A percentile compares a stretch with the other conserved stretches of the same genome.
phyloP scores from a whole-genome alignment of 495 filamentous ascomycete genomes.

The Bryoglossum gracile region DNA sequence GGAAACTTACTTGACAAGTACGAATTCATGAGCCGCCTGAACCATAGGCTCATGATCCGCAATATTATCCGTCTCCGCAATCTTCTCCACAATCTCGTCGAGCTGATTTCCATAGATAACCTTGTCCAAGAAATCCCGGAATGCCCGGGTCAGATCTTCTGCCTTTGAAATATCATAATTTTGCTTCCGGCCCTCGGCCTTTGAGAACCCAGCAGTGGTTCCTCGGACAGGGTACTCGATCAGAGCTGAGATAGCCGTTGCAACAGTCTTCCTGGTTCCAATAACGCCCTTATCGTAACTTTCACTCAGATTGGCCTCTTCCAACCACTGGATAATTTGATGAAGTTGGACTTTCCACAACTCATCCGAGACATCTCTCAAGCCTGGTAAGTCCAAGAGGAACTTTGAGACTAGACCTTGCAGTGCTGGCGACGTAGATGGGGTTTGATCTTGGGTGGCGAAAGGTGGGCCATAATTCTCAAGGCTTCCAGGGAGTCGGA shows the following conservation, averaged over 20 bases:
- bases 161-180: constrained; percentile 47
- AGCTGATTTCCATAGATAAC: constrained; percentile 52
- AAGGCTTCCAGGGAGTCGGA: constrained; percentile 48
- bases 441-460: constrained; percentile 20
- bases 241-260: constrained; percentile 53
- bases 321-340: constrained; percentile 43
- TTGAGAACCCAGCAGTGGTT: constrained; percentile 43
- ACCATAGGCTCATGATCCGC: constrained; percentile 49
- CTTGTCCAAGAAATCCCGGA: constrained; percentile 49
- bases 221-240: constrained; percentile 54
- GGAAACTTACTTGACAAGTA: constrained; percentile 41
- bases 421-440: constrained; percentile 47
- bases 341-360: constrained; percentile 50
- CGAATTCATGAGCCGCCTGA: constrained; percentile 49
- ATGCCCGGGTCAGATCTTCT: constrained; percentile 45
- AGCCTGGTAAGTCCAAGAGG: constrained; percentile 47
- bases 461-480: constrained; percentile 55
- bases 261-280: constrained; percentile 56
- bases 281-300: constrained; percentile 63
- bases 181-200: constrained; percentile 22
- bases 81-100: constrained; percentile 48
- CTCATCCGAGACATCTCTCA: constrained; percentile 44
- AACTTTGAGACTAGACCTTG: constrained; percentile 51
- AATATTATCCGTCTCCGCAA: constrained; percentile 44
- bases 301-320: constrained; percentile 52